Base-by-base conservation (phyloP, 345 rosid genomes). In the Lumnitzera racemosa region DNA sequence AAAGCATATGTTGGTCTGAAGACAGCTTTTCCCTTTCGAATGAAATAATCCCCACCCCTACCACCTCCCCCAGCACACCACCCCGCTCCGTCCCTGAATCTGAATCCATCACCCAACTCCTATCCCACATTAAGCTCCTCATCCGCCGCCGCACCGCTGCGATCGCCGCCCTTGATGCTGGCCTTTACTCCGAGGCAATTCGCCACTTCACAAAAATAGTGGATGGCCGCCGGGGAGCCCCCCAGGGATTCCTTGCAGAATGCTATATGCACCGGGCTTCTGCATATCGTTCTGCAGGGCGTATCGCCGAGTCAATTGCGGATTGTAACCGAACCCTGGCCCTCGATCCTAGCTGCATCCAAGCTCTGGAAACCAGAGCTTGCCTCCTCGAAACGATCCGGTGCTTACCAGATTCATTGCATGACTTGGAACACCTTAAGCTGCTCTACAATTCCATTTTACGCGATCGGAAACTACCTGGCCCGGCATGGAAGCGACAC, bases 401-500 rank as follows among this genome's bases (percentile, higher is more conserved):
- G 13, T 87, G 99, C 77, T 72, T 82, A 53, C 95, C 99, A 0
- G 99, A 94, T 58, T 82, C 88, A 62, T 78, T 94, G 25, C 99
- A 94, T 25, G 99, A 94, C 60, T 84, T 94, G 2, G 99, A 94
- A 53, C 99, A 94, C 78, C 61, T 94, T 67, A 94, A 94, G 56
- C 83, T 94, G 14, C 66, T 94, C 6, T 94, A 83, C 72, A 94
- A 94, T 73, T 80, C 99, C 14, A 83, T 94, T 67, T 62, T 90
- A 58, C 83, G 99, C 0, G 94, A 89, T 12, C 63, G 96, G 70
- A 90, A 88, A 67, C 95, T 94, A 12, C 99, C 96, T 0, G 99
- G 99, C 24, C 99, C 99, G 27, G 85, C 76, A 14, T 94, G 99
- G 99, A 94, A 94, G 75, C 80, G 85, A 11, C 97, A 90, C 70